Conservation (phyloP, 2,329 filamentous ascomycete species). For the Penicillium carneum region DNA sequence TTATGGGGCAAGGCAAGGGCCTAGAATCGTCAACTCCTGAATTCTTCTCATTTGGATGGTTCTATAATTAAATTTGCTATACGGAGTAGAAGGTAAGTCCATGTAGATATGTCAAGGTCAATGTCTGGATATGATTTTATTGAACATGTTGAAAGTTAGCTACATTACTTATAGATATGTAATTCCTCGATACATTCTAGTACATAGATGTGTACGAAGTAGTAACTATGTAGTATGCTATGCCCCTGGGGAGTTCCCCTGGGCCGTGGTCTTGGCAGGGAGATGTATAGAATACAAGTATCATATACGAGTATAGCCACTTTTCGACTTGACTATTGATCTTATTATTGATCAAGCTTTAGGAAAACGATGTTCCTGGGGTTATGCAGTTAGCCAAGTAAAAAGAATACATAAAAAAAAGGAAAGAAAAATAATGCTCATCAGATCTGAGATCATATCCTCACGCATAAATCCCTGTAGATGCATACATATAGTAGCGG, state of each 20-base stretch:
- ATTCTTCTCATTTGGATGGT: not conserved
- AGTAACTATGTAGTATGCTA: not conserved
- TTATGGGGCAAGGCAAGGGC: conserved; percentile 14
- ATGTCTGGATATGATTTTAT: not conserved
- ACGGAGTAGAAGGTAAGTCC: not conserved
- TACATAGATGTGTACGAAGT: no score
- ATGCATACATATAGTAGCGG: not conserved
- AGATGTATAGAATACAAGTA: conserved; percentile 3
- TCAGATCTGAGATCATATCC: conserved; percentile 8
- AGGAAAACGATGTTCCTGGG: not conserved
- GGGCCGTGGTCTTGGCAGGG: not conserved
- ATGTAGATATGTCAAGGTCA: not conserved
- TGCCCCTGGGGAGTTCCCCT: not conserved
- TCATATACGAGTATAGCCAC: not conserved
- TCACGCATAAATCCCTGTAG: not conserved
- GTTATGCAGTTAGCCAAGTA: not conserved
- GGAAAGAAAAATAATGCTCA: not conserved
- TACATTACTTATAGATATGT: no score
- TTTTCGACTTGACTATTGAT: not conserved
- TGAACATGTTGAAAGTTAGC: not conserved
- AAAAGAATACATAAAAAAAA: not conserved
- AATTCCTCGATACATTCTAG: no score
- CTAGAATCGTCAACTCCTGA: conserved; percentile 31
- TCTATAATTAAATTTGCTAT: not conserved
- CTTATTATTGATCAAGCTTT: conserved; percentile 1